A percentile compares a stretch with the other conserved stretches of the same genome.
phyloP scores from a whole-genome alignment of 2,329 filamentous ascomycete species.

The Cladophialophora carrionii region DNA sequence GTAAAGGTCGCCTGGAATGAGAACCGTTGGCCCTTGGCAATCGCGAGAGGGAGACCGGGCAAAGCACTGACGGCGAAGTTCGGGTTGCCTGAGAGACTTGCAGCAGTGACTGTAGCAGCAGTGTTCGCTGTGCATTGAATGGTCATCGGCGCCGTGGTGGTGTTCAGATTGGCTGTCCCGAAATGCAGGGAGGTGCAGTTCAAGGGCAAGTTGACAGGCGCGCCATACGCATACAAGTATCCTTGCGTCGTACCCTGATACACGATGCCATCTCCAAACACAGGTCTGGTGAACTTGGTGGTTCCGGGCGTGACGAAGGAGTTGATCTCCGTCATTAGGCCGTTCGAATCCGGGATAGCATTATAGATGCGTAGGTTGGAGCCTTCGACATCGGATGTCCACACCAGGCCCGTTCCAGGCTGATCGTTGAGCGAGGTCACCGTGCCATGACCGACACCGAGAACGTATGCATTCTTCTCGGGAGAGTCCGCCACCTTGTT shows the following conservation, averaged over 20 bases:
- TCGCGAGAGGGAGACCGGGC: slow-evolving; percentile 44
- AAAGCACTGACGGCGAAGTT: slow-evolving; percentile 48
- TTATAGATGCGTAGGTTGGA: slow-evolving; percentile 40
- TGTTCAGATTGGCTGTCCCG: slow-evolving; percentile 47
- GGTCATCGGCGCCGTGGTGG: slow-evolving; percentile 40
- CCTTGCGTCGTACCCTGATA: slow-evolving; percentile 38
- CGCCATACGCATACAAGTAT: slow-evolving; percentile 41
- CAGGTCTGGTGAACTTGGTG: slow-evolving; percentile 40
- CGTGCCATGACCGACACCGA: slow-evolving; percentile 44
- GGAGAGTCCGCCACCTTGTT: slow-evolving; percentile 41
- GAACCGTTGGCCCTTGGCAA: slow-evolving; percentile 44
- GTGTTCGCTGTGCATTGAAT: slow-evolving; percentile 35
- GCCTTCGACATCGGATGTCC: slow-evolving; percentile 41
- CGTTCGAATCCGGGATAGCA: slow-evolving; percentile 37
- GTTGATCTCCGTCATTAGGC: slow-evolving; percentile 38
- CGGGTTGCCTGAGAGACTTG: slow-evolving; percentile 40
- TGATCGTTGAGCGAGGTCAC: slow-evolving; percentile 38
- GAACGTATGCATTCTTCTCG: slow-evolving; percentile 41
- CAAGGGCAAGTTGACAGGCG: slow-evolving; percentile 50
- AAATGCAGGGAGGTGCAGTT: slow-evolving; percentile 49
- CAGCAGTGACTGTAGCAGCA: slow-evolving; percentile 42
- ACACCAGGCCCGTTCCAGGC: slow-evolving; percentile 39
- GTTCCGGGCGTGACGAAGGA: slow-evolving; percentile 38
- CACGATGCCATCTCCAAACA: slow-evolving; percentile 39
- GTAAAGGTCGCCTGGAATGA: slow-evolving; percentile 50